These are phyloP conservation scores for Plasmodium gaboni DNA, from an alignment of 169 alveolate species.

Conservation along the genomic window DNA sequence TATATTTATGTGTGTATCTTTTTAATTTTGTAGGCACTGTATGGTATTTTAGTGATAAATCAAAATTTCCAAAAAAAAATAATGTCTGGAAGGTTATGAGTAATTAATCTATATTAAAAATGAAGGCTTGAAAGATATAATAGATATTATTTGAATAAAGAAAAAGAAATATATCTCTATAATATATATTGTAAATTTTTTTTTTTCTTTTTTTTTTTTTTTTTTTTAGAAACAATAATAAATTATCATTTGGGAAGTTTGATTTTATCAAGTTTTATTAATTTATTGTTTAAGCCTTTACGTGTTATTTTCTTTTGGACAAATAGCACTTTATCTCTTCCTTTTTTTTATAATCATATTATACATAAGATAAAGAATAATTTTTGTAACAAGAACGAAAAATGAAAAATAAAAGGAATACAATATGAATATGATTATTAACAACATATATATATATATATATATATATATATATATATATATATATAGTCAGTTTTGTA, in stretches of 20 bases:
- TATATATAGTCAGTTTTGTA: background rate
- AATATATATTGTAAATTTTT: background rate
- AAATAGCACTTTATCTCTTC: conserved; percentile 55
- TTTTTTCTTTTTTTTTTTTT: conserved; percentile 8
- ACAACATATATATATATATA: background rate
- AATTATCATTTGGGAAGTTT: conserved; percentile 59
- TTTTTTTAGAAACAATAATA: conserved; percentile 40
- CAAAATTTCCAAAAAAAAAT: background rate
- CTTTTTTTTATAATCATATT: conserved; percentile 33
- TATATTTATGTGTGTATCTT: background rate
- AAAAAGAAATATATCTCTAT: background rate
- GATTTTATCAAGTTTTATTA: conserved; percentile 57
- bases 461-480: background rate
- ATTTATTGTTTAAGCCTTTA: conserved; percentile 19
- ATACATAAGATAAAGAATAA: conserved; percentile 39
- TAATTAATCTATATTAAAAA: conserved; percentile 12
- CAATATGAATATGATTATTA: background rate
- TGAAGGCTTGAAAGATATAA: background rate
- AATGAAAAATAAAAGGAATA: background rate
- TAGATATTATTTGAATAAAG: background rate
- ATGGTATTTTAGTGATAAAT: conserved; percentile 67
- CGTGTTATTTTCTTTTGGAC: conserved; percentile 66
- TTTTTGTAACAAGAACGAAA: conserved; percentile 21
- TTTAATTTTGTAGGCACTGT: conserved; percentile 37
- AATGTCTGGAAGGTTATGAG: conserved; percentile 42